Base-by-base conservation (phyloP, 2,329 filamentous ascomycete genomes). In the Colletotrichum cuscutae region DNA sequence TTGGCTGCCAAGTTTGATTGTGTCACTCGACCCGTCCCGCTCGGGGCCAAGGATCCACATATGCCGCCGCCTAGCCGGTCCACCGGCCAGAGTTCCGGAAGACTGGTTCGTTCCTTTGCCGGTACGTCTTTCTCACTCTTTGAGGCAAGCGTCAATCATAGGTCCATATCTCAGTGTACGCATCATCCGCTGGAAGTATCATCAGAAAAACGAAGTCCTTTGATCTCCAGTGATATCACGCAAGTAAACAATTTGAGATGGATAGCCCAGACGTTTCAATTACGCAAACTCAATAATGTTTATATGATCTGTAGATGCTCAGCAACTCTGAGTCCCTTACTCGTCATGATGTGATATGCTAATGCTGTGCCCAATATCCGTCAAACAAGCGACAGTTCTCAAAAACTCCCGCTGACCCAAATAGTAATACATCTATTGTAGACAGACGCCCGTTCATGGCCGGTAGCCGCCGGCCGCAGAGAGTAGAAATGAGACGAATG, bases 1-100 rank as follows among this genome's bases (percentile, higher is more conserved):
- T 30, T 49, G 7, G 32, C n/a, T 57, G 58, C 58, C 64, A 71
- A 68, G 37, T 68, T 32, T 30, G 32, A 57, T n/a, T 30, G 64
- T 37, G 58, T 71, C 64, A 68, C 64, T 30, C 65, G 63, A 63
- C 65, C 65, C 59, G 59, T 72, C 42, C 59, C 53, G 65, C 26
- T 54, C 65, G 58, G 65, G 42, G 65, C 49, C 59, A 42, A 59
- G 61, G 66, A 54, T 68, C 65, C 65, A 60, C 53, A 69, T 64
- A 30, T 58, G 52, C 65, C 57, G 52, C 56, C 58, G 64, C 65
- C 53, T n/a, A 57, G 30, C 59, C 59, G 70, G 53, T 64, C 32
- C 26, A 69, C 56, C 59, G 59, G 59, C 24, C n/a, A 22, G 35
- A 56, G 42, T 13, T 4, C 24, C 70, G 59, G 53, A 54, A 24